Evolutionary conservation across 2,329 filamentous ascomycete species (phyloP), one percentile per base, ranked within the genome.

Genomic region (Colletotrichum cordylinicola): DNA sequence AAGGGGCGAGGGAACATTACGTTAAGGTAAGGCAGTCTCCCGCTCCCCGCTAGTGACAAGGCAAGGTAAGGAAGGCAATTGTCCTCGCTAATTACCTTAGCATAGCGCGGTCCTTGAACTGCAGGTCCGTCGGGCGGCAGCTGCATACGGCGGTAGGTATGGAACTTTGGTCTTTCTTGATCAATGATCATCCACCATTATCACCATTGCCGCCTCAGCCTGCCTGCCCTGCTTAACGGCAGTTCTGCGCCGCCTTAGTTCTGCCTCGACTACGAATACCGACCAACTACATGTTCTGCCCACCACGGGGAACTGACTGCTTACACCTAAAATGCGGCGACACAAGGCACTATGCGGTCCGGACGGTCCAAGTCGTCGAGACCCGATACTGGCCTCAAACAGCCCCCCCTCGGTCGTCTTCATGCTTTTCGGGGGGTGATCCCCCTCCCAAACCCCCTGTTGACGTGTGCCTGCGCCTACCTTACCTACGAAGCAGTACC

Each of bases 381-480:
- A 70, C 69, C 64, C 72, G 73, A 71, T 58, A 73, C 70, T 73
- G 56, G 70, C 72, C 74, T 76, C 74, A 76, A 74, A 76, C 74
- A 69, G 37, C 52, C 55, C 64, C 43, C 74, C 73, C 70, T 61
- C 73, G 64, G 68, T 58, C 60, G 64, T 58, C 66, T 60, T 66
- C 48, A 61, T 68, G 55, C 68, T 70, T 56, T 65, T 55, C 39
- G 43, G 43, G 43, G 43, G 43, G 43, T 52, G 43, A 21, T 52
- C 43, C 43, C 43, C 43, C n/a, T 52, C 43, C 39, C 39, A n/a
- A 48, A 48, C 18, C 39, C 43, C 43, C 18, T 52, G 43, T 52
- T 52, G 43, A 52, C n/a, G 43, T 69, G 67, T 24, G 67, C 21
- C 65, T 60, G 61, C 43, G 61, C 61, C 37, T 60, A 27, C 24